Conservation (phyloP, 495 filamentous ascomycete genomes). For the Neurospora sp. region DNA sequence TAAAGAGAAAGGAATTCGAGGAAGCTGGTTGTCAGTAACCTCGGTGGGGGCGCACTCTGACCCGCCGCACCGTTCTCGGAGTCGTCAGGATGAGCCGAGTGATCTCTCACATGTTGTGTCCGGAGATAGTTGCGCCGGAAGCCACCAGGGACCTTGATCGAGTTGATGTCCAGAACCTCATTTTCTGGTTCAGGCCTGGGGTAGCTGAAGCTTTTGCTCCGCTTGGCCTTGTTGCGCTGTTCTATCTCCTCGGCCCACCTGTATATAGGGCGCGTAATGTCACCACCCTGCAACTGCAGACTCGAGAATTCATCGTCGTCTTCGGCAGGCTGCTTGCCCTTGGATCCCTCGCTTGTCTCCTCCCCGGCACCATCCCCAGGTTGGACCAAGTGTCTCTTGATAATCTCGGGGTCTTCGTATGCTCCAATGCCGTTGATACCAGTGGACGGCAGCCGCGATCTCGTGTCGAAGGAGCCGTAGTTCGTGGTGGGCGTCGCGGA, state of each 20-base stretch:
- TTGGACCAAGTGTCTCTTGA: slow-evolving; percentile 72
- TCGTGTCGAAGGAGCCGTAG: slow-evolving; percentile 70
- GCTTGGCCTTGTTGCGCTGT: slow-evolving; percentile 46
- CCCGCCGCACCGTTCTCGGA: slow-evolving; percentile 33
- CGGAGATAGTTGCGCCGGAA: slow-evolving; percentile 84
- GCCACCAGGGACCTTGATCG: slow-evolving; percentile 85
- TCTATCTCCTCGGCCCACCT: slow-evolving; percentile 81
- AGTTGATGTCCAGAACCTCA: slow-evolving; percentile 70
- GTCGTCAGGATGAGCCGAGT: slow-evolving; percentile 33
- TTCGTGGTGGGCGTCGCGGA: slow-evolving; percentile 46
- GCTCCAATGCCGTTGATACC: slow-evolving; percentile 31
- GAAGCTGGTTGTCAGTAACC: slow-evolving; percentile 79
- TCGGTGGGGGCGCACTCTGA: slow-evolving; percentile 36
- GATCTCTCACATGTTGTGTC: slow-evolving; percentile 52
- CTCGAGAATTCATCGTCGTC: slow-evolving; percentile 82
- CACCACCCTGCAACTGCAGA: slow-evolving; percentile 81
- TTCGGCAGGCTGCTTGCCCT: slow-evolving; percentile 37
- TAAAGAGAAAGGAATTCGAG: slow-evolving; percentile 91
- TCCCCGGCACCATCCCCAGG: slow-evolving; percentile 40
- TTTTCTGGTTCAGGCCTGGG: slow-evolving; percentile 65
- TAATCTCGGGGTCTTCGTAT: slow-evolving; percentile 69
- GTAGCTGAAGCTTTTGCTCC: slow-evolving; percentile 79
- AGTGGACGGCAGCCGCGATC: slow-evolving; percentile 36
- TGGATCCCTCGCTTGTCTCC: slow-evolving; percentile 32
- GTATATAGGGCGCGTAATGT: slow-evolving; percentile 89